A percentile compares a stretch with the other conserved stretches of the same genome.
Evolutionary conservation across 441 rosid species (phyloP).

Genomic region (Syzygium malaccense): DNA sequence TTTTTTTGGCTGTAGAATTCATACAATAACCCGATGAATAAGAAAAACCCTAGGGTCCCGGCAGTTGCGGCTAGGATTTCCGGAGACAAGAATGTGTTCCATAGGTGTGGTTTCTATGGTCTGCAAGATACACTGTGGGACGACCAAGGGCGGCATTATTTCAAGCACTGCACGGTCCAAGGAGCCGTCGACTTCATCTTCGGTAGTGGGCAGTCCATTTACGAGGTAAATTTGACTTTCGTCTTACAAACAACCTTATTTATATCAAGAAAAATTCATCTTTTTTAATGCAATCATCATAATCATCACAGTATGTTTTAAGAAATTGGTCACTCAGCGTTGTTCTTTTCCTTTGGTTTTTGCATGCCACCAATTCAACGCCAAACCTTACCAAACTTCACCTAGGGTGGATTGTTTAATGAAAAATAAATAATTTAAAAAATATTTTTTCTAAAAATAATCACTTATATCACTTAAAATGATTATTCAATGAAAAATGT

Average conservation of each 20-base stretch:
- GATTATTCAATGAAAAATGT: neutral
- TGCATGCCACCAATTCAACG: neutral
- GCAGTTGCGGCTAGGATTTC: slow-evolving; percentile 61
- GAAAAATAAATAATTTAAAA: neutral
- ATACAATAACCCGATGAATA: slow-evolving; percentile 34
- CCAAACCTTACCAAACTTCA: neutral
- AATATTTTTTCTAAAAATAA: neutral
- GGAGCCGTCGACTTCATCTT: slow-evolving; percentile 89
- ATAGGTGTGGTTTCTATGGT: slow-evolving; percentile 48
- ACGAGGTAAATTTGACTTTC: slow-evolving; percentile 31
- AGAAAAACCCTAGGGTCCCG: slow-evolving; percentile 26
- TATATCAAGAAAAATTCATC: neutral
- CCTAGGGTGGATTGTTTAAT: accelerated
- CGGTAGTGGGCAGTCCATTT: slow-evolving; percentile 70
- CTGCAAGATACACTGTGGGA: slow-evolving; percentile 87
- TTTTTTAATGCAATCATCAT: neutral
- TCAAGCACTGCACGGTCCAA: slow-evolving; percentile 45
- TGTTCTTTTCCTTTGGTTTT: neutral
- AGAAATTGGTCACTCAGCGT: neutral
- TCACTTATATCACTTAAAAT: accelerated
- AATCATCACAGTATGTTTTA: neutral
- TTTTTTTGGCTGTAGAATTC: slow-evolving; percentile 32
- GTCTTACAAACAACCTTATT: neutral
- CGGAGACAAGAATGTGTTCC: slow-evolving; percentile 59
- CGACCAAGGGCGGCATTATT: slow-evolving; percentile 61